phyloP scores from a whole-genome alignment of 805 yeast genomes.

The Ogataea ganodermae region DNA sequence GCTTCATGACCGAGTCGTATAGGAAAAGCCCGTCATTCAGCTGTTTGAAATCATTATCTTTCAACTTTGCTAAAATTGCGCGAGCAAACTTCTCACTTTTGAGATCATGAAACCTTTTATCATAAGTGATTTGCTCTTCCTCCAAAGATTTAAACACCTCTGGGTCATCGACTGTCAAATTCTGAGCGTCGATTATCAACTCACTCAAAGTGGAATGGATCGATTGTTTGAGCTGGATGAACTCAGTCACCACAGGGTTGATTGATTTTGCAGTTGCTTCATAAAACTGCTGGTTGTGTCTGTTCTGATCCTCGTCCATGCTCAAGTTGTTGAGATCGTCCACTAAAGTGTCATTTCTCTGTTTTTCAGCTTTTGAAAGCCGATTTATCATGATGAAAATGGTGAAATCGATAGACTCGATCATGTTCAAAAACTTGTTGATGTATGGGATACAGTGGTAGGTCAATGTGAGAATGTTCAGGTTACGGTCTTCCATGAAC shows the following conservation, averaged over 20 bases:
- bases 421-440: conserved; percentile 49
- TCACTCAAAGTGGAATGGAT: conserved; percentile 61
- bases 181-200: conserved; percentile 67
- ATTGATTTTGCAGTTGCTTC: conserved; percentile 36
- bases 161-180: conserved; percentile 70
- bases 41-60: conserved; percentile 33
- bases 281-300: conserved; percentile 30
- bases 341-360: conserved; percentile 26
- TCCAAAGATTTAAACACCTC: conserved; percentile 67
- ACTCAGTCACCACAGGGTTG: conserved; percentile 62
- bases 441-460: conserved; percentile 55
- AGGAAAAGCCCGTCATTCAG: conserved; percentile 39
- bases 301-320: conserved; percentile 21
- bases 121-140: conserved; percentile 51
- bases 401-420: conserved; percentile 65
- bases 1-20: conserved; percentile 32
- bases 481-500: conserved; percentile 45
- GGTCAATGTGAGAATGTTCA: conserved; percentile 52
- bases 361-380: conserved; percentile 21
- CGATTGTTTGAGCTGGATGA: conserved; percentile 71
- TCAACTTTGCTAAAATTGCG: conserved; percentile 47
- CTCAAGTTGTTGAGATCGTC: conserved; percentile 25
- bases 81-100: conserved; percentile 53
- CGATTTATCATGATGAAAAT: conserved; percentile 42
- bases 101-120: conserved; percentile 39